Evolutionary conservation across 176 grass and related monocot species (phyloP).

Genomic region (Musa troglodytarum): DNA sequence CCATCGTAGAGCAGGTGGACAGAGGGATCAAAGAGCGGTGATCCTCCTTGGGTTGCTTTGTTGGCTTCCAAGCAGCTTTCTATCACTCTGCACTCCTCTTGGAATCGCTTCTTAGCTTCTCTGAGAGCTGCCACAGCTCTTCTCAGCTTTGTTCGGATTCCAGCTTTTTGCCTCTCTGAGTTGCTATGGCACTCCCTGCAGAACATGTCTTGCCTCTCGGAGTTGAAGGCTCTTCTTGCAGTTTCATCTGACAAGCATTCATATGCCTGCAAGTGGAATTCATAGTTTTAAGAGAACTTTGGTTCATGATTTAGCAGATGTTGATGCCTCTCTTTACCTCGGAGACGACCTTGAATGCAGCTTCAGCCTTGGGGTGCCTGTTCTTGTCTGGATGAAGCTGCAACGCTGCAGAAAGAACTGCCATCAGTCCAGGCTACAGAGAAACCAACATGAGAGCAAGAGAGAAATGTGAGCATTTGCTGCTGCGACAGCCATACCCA

Average conservation of each 20-base stretch:
- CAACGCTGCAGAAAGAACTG: conserved; percentile 37
- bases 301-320: background rate
- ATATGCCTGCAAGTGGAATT: conserved; percentile 45
- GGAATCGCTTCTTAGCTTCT: conserved; percentile 45
- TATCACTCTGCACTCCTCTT: conserved; percentile 56
- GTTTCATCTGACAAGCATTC: conserved; percentile 58
- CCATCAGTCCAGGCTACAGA: background rate
- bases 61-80: conserved; percentile 50
- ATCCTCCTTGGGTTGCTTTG: conserved; percentile 23
- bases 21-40: conserved; percentile 63
- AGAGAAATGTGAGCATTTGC: background rate
- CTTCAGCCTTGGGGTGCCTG: conserved; percentile 74
- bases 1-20: conserved; percentile 22
- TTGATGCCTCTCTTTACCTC: conserved; percentile 35
- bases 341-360: conserved; percentile 87
- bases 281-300: background rate
- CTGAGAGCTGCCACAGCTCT: conserved; percentile 23
- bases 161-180: conserved; percentile 6
- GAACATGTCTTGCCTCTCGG: conserved; percentile 32
- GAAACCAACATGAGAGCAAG: background rate
- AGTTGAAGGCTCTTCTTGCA: conserved; percentile 47
- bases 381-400: conserved; percentile 98
- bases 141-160: background rate
- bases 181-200: conserved; percentile 46
- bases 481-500: conserved; percentile 32